A percentile compares a stretch with the other conserved stretches of the same genome.
These are phyloP conservation scores for Dimocarpus longan DNA, from an alignment of 345 rosid genomes.

Conservation along the genomic window DNA sequence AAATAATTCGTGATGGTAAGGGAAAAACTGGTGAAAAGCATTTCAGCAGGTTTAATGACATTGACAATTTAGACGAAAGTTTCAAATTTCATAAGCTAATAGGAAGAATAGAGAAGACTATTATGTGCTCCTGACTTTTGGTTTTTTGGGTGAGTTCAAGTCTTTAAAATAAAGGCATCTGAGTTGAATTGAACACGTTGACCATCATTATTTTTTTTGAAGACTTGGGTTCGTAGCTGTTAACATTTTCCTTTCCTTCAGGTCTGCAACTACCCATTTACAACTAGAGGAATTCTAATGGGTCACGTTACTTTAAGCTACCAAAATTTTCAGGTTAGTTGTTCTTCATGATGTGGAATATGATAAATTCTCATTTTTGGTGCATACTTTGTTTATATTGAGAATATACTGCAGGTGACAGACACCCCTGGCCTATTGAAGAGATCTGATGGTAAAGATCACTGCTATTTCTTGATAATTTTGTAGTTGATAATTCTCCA, in stretches of 20 bases:
- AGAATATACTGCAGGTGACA: conserved; percentile 65
- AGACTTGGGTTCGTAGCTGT: conserved; percentile 13
- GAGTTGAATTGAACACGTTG: neutral
- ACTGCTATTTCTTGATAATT: neutral
- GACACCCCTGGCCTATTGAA: conserved; percentile 94
- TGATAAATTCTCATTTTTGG: conserved; percentile 14
- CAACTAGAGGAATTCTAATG: conserved; percentile 95
- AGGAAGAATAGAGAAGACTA: too few species aligned
- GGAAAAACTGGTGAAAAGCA: neutral
- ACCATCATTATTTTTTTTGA: neutral
- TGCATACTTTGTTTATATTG: conserved; percentile 17
- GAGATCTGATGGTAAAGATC: conserved; percentile 74
- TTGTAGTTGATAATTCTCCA: neutral
- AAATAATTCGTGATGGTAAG: neutral
- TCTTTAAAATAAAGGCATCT: neutral
- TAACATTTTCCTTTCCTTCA: conserved; percentile 30
- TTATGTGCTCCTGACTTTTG: neutral
- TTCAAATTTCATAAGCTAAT: neutral
- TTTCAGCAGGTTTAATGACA: neutral
- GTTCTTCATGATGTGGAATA: neutral
- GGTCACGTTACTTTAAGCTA: conserved; percentile 76
- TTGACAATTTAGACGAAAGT: neutral
- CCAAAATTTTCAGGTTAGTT: conserved; percentile 71
- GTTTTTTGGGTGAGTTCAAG: neutral
- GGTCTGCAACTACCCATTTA: conserved; percentile 97